Percentiles rank a stretch among this genome's conserved stretches.
phyloP scores from a whole-genome alignment of 441 rosid species.

The Populus hybrid region DNA sequence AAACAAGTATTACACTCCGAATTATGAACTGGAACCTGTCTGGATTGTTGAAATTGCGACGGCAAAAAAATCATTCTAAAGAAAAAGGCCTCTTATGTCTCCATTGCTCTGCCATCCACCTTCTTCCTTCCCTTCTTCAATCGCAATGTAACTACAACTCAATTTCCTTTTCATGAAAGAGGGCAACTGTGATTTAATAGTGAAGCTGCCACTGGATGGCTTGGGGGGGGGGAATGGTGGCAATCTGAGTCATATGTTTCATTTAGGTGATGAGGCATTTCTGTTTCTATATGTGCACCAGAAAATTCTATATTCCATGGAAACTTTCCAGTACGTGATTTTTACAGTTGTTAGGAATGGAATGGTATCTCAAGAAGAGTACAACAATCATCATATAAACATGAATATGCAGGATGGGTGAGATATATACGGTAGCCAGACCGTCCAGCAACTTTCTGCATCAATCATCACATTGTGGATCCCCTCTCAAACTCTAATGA shows the following conservation, averaged over 20 bases:
- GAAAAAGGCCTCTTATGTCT: not conserved
- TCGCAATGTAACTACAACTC: not conserved
- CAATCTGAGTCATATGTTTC: not conserved
- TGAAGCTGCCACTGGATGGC: not conserved
- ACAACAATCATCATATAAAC: not conserved
- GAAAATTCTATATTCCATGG: conserved; percentile 1
- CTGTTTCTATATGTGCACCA: not conserved
- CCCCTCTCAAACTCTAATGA: not conserved
- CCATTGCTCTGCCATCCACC: not conserved
- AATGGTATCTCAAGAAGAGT: not conserved
- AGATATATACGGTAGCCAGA: not conserved
- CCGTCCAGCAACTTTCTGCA: conserved; percentile 3
- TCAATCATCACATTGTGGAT: not conserved
- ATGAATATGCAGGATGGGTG: conserved; percentile 2
- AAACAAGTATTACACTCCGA: not conserved
- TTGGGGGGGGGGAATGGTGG: not conserved
- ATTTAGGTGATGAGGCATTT: not conserved
- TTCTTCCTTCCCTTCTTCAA: not conserved
- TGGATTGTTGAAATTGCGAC: not conserved
- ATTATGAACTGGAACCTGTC: not conserved
- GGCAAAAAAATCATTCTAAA: not conserved
- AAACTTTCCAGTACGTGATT: not conserved
- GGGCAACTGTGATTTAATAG: not conserved
- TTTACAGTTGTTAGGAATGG: conserved; percentile 3
- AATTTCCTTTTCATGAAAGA: not conserved